Conservation (phyloP, 2,329 filamentous ascomycete genomes). For the Capronia coronata region DNA sequence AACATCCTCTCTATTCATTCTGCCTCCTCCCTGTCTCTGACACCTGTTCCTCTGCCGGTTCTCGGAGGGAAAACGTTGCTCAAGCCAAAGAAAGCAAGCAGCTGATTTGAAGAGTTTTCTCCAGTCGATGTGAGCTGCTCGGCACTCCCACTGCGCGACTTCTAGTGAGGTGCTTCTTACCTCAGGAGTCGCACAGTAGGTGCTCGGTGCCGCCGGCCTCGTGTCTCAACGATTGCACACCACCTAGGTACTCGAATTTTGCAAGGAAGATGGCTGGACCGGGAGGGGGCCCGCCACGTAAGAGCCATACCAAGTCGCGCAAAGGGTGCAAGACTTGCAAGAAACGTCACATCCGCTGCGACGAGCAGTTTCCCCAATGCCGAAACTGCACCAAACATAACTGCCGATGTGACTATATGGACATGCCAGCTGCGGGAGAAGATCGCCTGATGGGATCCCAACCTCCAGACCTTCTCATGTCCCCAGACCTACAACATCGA, state of each 20-base stretch:
- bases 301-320: constrained; percentile 96
- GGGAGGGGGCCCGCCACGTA: constrained; percentile 82
- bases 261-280: constrained; percentile 68
- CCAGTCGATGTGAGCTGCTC: background rate
- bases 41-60: background rate
- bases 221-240: no score
- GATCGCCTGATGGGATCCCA: constrained; percentile 47
- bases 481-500: constrained; percentile 71
- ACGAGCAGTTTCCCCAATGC: constrained; percentile 96
- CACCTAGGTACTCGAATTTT: background rate
- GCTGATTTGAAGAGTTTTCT: background rate
- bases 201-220: no score
- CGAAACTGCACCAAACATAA: constrained; percentile 99
- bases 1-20: constrained; percentile 2
- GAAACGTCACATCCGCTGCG: constrained; percentile 91
- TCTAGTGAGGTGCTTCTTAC: no score
- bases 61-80: background rate
- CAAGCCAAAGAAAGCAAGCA: background rate
- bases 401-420: constrained; percentile 96
- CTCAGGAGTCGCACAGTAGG: no score
- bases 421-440: constrained; percentile 60
- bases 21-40: background rate
- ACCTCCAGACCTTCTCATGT: constrained; percentile 68
- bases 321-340: constrained; percentile 99
- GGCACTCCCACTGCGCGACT: background rate